Base-by-base conservation (phyloP, 371 early-diverging fungal species). In the Rhizopus arrhizus region DNA sequence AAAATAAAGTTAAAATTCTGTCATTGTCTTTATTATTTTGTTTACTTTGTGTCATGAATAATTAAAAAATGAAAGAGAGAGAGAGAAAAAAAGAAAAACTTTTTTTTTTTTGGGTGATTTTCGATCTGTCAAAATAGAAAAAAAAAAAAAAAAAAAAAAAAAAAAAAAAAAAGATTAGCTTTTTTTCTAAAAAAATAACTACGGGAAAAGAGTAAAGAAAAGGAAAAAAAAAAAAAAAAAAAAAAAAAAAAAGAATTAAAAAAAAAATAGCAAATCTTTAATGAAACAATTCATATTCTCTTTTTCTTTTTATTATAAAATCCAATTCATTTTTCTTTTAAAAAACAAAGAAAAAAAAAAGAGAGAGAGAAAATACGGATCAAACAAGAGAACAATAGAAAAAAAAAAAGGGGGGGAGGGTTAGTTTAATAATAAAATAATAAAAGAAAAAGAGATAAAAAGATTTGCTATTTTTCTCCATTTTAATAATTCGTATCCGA, bases 11-110 rank as follows among this genome's bases (percentile, higher is more conserved):
- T 43, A 32, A 11, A 5, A 11, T 2, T 42, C 4, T 58, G 7
- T 42, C 5, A 28, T 13, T 50, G 1, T 9, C 4, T 36, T 41
- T 33, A 47, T 46, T 38, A 42, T 5, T 11, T 45, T 41, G 28
- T 29, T 65, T 65, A 65, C 65, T 56, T 56, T 65, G 60, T 65
- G 65, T 59, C 65, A 65, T 65, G 51, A 8, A 32, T 31, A 29
- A 22, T 34, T 53, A 40, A 13, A 29, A 28, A 29, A 54, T 12
- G 41, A 8, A 53, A 41, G 42, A 31, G 42, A 45, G 16, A 13
- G 16, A 54, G 8, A 31, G n/a, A 53, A 53, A 15, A 36, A n/a
- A 35, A 53, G 15, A 16, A 29, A 50, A 32, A 16, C 40, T 3
- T 49, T 49, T 31, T 4, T 31, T 29, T 49, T 31, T n/a, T 46